Evolutionary conservation across 179 eudicot genomes (phyloP), one percentile per base, ranked within the genome.

Genomic region (Sideroxylon spinosum): DNA sequence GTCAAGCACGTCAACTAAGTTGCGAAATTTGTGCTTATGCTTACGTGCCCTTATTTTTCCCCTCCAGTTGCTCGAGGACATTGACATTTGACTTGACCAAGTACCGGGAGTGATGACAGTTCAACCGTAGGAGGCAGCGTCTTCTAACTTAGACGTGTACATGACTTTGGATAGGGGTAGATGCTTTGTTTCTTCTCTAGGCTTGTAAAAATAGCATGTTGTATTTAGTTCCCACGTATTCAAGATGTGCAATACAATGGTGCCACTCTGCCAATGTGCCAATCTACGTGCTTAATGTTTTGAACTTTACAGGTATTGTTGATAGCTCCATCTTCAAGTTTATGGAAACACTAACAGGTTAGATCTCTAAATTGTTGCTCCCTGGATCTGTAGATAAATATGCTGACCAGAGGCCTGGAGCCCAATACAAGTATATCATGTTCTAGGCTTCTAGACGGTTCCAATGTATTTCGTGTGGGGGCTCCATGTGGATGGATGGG

Each of bases 1-100:
- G 17, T n/a, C 14, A 19, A 52, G 17, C 37, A 56, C 65, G 62
- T 23, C 44, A 65, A 59, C 17, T 10, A 14, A 69, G n/a, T 9
- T 23, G 65, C 60, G 13, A 44, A 16, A 29, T 37, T 77, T 52
- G 68, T 20, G 69, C 60, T 55, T 75, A 9, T 26, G 22, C 32
- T 72, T 12, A 19, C 49, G 16, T 64, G 37, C 71, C 11, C 3
- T 32, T 46, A 3, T 78, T 77, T 72, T 74, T 7, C 59, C 48
- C 26, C 66, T 83, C 80, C 95, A 95, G 98, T 82, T 95, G 97
- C 86, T 93, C 98, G 16, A 87, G 92, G 76, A 90, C 95, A 26
- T 78, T 93, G 90, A 92, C 98, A 37, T 93, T 92, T 61, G 92
- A 93, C 88, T 79, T 93, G 83, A 90, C 97, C 52, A 89, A 89